Base-by-base conservation (phyloP, 176 grass and related monocot genomes). In the Oryza brachyantha region DNA sequence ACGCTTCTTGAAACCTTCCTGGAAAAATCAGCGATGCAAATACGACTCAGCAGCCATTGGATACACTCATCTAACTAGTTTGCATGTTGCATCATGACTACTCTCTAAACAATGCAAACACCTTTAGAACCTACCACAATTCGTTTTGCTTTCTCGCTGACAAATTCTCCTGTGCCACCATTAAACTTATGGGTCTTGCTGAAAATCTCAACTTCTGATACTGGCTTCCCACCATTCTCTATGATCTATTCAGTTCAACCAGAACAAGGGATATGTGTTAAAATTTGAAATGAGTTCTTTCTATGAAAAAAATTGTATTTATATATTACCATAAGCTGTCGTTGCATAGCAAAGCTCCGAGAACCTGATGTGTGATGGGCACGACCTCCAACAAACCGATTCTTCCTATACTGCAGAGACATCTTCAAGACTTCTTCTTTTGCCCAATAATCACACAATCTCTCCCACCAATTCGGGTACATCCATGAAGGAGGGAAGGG, bases 361-460 rank as follows among this genome's bases (percentile, higher is more conserved):
- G 82, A 84, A 63, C 82, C 74, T n/a, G 82, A 29, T 38, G 82
- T 84, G 55, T 84, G 82, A 77, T 71, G 66, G 29, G 82, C 82
- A 78, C 7, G 74, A 17, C 82, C 82, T 38, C 54, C 57, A 29
- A 29, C 69, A 57, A 48, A 70, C 26, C 73, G 64, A 39, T 84
- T 77, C 54, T 70, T 84, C 54, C 82, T 50, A 39, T 70, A 70
- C 55, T 84, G 66, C 28, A 31, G 29, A 84, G 82, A 62, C 73
- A 70, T 70, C 22, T 70, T 48, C 45, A 84, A 77, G 16, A 77
- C 55, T 50, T 84, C 74, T 38, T 84, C 82, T 77, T 70, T 70
- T 39, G 82, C 82, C 82, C 82, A 84, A 64, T 84, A 65, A 10
- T 84, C 73, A 3, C 82, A 84, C 42, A 84, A 77, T 54, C 54